Evolutionary conservation across 352 stramenopile species (phyloP), one percentile per base, ranked within the genome.

Genomic region (Phytophthora agathidicida): DNA sequence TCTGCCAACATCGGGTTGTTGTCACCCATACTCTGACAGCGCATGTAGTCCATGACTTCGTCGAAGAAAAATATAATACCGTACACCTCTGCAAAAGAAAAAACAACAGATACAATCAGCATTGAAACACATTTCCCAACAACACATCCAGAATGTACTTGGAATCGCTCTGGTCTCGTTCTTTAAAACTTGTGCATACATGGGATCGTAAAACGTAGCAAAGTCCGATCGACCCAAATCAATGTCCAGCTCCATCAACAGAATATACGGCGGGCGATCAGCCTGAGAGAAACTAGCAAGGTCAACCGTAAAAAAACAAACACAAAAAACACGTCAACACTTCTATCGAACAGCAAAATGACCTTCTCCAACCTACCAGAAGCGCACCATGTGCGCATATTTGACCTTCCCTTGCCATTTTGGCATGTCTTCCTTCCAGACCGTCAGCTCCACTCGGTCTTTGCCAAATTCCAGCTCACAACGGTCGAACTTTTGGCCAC

Each of bases 41-140:
- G 80, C 20, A 71, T 82, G 27, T 83, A 83, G 42, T 88, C 74
- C 23, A 89, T 41, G 38, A 75, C 59, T 24, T 88, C 60, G 19
- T 92, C 75, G 28, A 92, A 92, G 50, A 77, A 89, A 51, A 90
- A 74, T 7, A 87, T 68, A 10, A 76, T 50, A 3, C 78, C 83
- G 50, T 81, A 92, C 24, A 90, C 20, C 43, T 83, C 80, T 92
- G 38, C 31, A 47, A 17, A 16, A 45, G n/a, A 49, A 38, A 17
- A 57, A 9, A 54, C 3, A 14, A 23, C 17, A 32, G n/a, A n/a
- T n/a, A n/a, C n/a, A n/a, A n/a, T 14, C 24, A 50, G 26, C 13
- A 37, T 14, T 26, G 27, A 41, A 43, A 10, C n/a, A 17, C 20
- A 24, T 36, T 4, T 6, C 16, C 26, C 9, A 23, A 39, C 9